Evolutionary conservation across 306 rosid species (phyloP), one percentile per base, ranked within the genome.

Genomic region (Dalbergia cochinchinensis): DNA sequence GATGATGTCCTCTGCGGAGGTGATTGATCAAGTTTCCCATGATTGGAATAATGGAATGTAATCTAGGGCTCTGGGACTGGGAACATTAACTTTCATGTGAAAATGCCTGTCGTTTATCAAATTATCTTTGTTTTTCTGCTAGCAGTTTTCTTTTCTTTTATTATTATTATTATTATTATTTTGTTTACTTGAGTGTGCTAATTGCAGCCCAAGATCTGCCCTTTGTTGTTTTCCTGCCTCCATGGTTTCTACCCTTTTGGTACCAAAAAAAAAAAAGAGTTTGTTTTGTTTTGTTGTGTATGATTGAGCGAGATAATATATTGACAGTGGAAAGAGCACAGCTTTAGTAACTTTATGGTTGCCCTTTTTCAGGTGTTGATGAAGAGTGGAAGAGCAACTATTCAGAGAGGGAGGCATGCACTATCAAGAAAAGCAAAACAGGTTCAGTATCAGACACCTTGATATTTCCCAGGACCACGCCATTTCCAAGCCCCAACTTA

Each of bases 351-450:
- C 85, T 86, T 87, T 82, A 69, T 78, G 78, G 69, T 47, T 70
- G 74, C 68, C 81, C 87, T 79, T 89, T 88, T 90, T 75, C 93
- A 93, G 97, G 84, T 64, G 89, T 86, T 87, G 92, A 91, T 83
- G 97, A 87, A 87, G 94, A 91, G 91, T 85, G 93, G 88, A 86
- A 90, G 71, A 91, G 72, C 90, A 82, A 81, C 69, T 86, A 77
- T 86, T 73, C 94, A 73, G 94, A 86, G 90, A 87, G 90, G 73
- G 94, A 87, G 74, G 87, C 93, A 73, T 91, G 93, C 90, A 88
- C 91, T 44, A 82, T 87, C 84, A 93, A 87, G 91, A 91, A 90
- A 90, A 93, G 97, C 78, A 91, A 81, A 86, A 84, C 93, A 92
- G 99, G 98, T 91, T 92, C 90, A 85, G 78, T 73, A 76, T 78